Evolutionary conservation across 805 yeast genomes (phyloP).

Genomic region (Candida sanyiensis): DNA sequence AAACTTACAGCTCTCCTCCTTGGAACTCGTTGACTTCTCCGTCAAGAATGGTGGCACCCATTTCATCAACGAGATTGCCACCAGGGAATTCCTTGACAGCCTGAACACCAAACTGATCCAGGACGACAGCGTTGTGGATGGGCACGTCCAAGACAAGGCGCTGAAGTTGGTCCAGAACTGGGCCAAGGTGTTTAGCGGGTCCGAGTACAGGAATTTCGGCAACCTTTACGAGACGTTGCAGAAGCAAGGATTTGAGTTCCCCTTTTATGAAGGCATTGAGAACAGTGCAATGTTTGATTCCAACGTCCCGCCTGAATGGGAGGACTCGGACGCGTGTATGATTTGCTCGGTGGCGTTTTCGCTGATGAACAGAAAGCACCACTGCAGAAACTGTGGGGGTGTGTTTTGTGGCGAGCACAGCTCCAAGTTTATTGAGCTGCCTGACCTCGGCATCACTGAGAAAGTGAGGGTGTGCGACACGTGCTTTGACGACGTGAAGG

Average conservation of each 20-base stretch:
- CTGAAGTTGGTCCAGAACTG: conserved; percentile 69
- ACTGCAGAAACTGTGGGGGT: conserved; percentile 96
- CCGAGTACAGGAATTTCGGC: conserved; percentile 60
- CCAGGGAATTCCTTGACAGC: conserved; percentile 83
- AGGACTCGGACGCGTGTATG: conserved; percentile 94
- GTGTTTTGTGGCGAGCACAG: conserved; percentile 86
- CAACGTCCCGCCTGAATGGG: conserved; percentile 96
- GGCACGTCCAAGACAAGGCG: conserved; percentile 53
- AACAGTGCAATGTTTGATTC: conserved; percentile 66
- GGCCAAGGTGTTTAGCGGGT: conserved; percentile 67
- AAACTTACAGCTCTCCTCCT: conserved; percentile 66
- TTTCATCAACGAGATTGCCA: conserved; percentile 70
- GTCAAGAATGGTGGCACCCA: conserved; percentile 91
- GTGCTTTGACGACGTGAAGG: conserved; percentile 60
- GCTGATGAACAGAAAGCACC: conserved; percentile 86
- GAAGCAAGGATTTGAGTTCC: conserved; percentile 63
- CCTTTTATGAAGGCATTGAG: conserved; percentile 33
- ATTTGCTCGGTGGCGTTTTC: conserved; percentile 78
- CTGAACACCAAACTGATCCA: conserved; percentile 42
- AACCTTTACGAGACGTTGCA: conserved; percentile 54
- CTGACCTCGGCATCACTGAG: conserved; percentile 78
- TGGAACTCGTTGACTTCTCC: conserved; percentile 78
- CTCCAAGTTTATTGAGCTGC: conserved; percentile 61
- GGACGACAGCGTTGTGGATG: conserved; percentile 35
- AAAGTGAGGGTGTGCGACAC: conserved; percentile 93